phyloP scores from a whole-genome alignment of 2,329 filamentous ascomycete genomes.

The Elsinoe fawcettii region DNA sequence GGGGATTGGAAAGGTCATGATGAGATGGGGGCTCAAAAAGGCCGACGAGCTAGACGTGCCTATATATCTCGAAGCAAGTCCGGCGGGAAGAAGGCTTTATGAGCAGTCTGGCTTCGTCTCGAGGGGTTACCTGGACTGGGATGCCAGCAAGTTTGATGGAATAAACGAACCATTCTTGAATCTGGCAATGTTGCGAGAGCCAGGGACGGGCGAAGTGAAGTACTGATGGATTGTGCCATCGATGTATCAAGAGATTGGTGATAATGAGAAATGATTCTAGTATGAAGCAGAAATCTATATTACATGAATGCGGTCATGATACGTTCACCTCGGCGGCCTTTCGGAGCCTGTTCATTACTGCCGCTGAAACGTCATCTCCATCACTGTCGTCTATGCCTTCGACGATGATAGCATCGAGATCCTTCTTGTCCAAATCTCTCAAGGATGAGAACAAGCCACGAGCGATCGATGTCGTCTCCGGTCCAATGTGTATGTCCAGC shows the following conservation, averaged over 20 bases:
- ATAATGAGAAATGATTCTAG: not conserved
- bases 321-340: constrained; percentile 40
- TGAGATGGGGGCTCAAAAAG: constrained; percentile 31
- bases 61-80: constrained; percentile 31
- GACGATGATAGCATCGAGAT: constrained; percentile 78
- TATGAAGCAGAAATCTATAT: not conserved
- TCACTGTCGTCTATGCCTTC: constrained; percentile 66
- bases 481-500: constrained; percentile 67
- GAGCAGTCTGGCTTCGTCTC: constrained; percentile 29
- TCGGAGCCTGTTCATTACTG: constrained; percentile 45
- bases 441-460: constrained; percentile 82
- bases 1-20: constrained; percentile 30
- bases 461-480: constrained; percentile 65
- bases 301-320: not conserved
- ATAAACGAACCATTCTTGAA: constrained; percentile 16
- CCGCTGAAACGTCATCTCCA: constrained; percentile 73
- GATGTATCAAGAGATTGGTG: not conserved
- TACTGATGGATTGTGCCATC: not conserved
- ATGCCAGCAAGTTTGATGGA: constrained; percentile 19
- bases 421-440: constrained; percentile 70
- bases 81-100: constrained; percentile 31
- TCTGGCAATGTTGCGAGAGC: constrained; percentile 21
- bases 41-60: constrained; percentile 30
- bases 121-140: constrained; percentile 17
- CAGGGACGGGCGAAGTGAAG: constrained; percentile 12